Percentiles rank a stretch among this genome's conserved stretches.
These are phyloP conservation scores for Magnaporthales sp. DNA, from an alignment of 2,329 filamentous ascomycete species.

Conservation along the genomic window DNA sequence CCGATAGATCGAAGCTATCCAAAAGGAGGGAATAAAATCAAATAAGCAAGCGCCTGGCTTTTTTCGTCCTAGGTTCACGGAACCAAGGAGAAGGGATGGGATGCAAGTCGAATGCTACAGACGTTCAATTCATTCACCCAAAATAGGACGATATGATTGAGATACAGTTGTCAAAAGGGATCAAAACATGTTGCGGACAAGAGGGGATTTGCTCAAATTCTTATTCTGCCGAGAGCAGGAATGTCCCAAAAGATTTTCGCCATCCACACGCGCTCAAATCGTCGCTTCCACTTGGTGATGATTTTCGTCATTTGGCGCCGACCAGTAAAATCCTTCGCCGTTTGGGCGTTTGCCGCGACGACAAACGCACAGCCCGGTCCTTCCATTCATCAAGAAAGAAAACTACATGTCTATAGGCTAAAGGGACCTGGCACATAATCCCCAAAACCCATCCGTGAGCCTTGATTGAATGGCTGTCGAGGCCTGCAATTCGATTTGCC, in stretches of 20 bases:
- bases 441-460: constrained; percentile 12
- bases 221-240: neutral
- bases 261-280: neutral
- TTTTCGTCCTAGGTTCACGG: neutral
- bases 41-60: neutral
- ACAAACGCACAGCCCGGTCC: neutral
- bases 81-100: constrained; percentile 1
- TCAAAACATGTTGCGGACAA: neutral
- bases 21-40: constrained; percentile 3
- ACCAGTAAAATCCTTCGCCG: neutral
- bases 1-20: neutral
- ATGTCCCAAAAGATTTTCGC: neutral
- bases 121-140: neutral
- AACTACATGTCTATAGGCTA: neutral
- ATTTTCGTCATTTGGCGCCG: neutral
- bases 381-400: neutral
- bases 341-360: neutral
- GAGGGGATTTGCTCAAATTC: neutral
- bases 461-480: constrained; percentile 16
- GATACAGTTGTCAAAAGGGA: neutral
- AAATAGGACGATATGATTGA: neutral
- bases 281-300: neutral
- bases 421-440: neutral
- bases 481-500: constrained; percentile 13
- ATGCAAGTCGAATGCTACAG: neutral